These are phyloP conservation scores for Rhododendron kiyosumense DNA, from an alignment of 148 eudicot species.

Conservation along the genomic window DNA sequence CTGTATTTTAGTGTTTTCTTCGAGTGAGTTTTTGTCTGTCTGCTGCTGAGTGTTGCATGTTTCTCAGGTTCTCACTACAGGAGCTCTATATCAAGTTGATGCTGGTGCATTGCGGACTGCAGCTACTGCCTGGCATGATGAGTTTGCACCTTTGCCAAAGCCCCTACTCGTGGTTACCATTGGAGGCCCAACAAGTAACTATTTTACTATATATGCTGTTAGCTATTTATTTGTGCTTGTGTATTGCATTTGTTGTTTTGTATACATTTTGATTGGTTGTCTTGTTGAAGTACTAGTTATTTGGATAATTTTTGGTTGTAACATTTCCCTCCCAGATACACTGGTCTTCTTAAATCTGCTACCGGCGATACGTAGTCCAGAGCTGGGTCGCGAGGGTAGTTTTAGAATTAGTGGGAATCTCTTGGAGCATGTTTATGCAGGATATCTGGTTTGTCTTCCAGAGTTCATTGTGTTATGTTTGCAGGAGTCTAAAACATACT, in stretches of 20 bases:
- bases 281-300: not conserved
- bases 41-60: conserved; percentile 7
- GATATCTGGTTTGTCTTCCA: not conserved
- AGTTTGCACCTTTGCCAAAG: conserved; percentile 74
- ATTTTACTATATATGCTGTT: conserved; percentile 1
- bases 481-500: not conserved
- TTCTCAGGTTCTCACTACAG: conserved; percentile 78
- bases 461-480: not conserved
- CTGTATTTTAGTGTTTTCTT: not conserved
- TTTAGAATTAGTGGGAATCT: not conserved
- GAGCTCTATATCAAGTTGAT: conserved; percentile 93
- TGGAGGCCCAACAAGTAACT: conserved; percentile 91
- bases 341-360: not conserved
- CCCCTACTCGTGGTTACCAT: conserved; percentile 92
- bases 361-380: not conserved
- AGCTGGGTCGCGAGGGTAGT: not conserved
- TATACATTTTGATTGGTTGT: not conserved
- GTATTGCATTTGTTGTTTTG: not conserved
- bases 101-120: conserved; percentile 70
- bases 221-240: not conserved
- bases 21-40: not conserved
- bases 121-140: conserved; percentile 88
- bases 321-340: conserved; percentile 2
- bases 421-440: not conserved
- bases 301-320: not conserved